Evolutionary conservation across 2,329 filamentous ascomycete genomes (phyloP).

Genomic region (Aspergillus fructus): DNA sequence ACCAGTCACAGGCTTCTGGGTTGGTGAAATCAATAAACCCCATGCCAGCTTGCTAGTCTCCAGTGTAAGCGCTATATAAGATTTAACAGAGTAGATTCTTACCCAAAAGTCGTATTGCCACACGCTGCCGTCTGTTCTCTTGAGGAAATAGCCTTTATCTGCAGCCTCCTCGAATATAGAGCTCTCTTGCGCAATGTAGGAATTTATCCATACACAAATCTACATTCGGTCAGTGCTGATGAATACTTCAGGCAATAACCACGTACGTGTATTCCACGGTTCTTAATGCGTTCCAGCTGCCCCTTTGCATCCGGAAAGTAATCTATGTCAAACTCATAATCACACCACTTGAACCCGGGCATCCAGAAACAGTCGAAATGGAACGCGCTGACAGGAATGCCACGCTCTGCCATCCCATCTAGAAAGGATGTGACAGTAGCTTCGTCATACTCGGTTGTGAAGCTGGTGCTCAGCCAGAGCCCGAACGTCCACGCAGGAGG

Average conservation of each 20-base stretch:
- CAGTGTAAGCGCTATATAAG: no score
- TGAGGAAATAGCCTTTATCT: slow-evolving; percentile 11
- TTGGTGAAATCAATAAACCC: slow-evolving; percentile 14
- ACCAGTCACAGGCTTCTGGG: slow-evolving; percentile 12
- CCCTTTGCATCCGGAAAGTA: slow-evolving; percentile 12
- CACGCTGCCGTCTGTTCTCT: slow-evolving; percentile 6
- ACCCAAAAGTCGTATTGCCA: slow-evolving; percentile 14
- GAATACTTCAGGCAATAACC: no score
- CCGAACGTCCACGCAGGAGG: slow-evolving; percentile 12
- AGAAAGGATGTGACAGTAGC: slow-evolving; percentile 9
- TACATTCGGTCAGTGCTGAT: not conserved
- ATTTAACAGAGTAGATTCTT: no score
- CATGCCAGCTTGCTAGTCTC: slow-evolving; percentile 6
- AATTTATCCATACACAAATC: slow-evolving; percentile 13
- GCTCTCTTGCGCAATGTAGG: slow-evolving; percentile 10
- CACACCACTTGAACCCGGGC: slow-evolving; percentile 12
- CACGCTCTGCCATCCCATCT: slow-evolving; percentile 8
- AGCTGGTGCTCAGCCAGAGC: slow-evolving; percentile 12
- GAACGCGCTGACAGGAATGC: slow-evolving; percentile 12
- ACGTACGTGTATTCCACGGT: not conserved
- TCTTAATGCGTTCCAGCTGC: slow-evolving; percentile 7
- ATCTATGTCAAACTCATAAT: slow-evolving; percentile 12
- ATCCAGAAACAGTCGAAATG: slow-evolving; percentile 16
- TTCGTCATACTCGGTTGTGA: slow-evolving; percentile 13
- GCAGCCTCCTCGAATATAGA: slow-evolving; percentile 11